phyloP scores from a whole-genome alignment of 805 yeast genomes.

The Ogataea pignaliae region DNA sequence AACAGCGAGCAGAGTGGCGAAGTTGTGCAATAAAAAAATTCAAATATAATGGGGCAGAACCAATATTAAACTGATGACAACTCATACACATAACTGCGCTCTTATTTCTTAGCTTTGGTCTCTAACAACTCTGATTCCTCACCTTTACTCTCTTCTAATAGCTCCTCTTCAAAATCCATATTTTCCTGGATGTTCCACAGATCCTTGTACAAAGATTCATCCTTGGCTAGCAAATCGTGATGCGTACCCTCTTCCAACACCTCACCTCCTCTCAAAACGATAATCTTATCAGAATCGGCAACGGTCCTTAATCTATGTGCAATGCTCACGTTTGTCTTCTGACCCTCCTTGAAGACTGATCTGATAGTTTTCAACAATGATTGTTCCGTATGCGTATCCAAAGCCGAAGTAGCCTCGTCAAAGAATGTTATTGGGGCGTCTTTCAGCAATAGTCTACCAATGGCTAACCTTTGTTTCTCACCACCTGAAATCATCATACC shows the following conservation, averaged over 20 bases:
- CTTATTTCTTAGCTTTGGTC: too few relatives aligned
- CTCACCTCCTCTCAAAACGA: conserved; percentile 72
- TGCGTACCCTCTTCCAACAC: conserved; percentile 92
- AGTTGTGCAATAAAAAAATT: too few relatives aligned
- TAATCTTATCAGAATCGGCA: conserved; percentile 90
- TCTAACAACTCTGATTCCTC: conserved; percentile 13
- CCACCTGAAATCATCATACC: conserved; percentile 99
- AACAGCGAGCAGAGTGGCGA: too few relatives aligned
- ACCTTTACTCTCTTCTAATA: conserved; percentile 32
- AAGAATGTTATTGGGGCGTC: conserved; percentile 87
- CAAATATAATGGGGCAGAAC: too few relatives aligned
- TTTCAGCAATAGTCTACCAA: conserved; percentile 84
- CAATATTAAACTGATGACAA: too few relatives aligned
- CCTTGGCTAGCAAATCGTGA: conserved; percentile 46
- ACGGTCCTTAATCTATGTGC: conserved; percentile 93
- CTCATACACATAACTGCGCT: too few relatives aligned
- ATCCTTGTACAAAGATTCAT: conserved; percentile 63
- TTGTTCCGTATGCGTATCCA: conserved; percentile 96
- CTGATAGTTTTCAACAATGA: conserved; percentile 71
- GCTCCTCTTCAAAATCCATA: conserved; percentile 44
- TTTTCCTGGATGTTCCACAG: conserved; percentile 93
- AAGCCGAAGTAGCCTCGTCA: conserved; percentile 95
- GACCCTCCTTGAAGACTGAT: conserved; percentile 50
- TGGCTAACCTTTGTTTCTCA: conserved; percentile 92
- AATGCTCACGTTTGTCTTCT: conserved; percentile 78